A percentile compares a stretch with the other conserved stretches of the same genome.
Evolutionary conservation across 2,329 filamentous ascomycete genomes (phyloP).

Genomic region (Arachnopeziza araneosa): DNA sequence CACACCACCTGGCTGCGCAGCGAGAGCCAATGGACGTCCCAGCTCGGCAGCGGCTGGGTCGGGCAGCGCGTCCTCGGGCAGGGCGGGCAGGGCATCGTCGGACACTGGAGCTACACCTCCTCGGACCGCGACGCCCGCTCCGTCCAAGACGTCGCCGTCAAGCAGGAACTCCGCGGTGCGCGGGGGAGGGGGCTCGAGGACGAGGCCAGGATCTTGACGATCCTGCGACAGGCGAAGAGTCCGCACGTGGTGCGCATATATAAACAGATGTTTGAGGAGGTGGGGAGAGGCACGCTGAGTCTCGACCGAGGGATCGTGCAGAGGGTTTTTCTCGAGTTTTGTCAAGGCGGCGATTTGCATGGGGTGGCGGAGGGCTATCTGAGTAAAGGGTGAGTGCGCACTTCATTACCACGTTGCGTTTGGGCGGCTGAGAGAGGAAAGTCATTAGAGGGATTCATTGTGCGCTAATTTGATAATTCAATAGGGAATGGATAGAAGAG

Average conservation of each 20-base stretch:
- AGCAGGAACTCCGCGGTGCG: slow-evolving; percentile 2
- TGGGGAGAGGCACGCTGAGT: not conserved
- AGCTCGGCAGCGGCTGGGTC: slow-evolving; percentile 5
- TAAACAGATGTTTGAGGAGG: slow-evolving; percentile 9
- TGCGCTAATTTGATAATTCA: not conserved
- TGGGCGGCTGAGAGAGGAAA: too few relatives aligned
- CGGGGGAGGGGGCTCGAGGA: not conserved
- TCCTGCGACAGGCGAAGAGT: slow-evolving; percentile 1
- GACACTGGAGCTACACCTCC: slow-evolving; percentile 12
- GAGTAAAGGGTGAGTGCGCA: too few relatives aligned
- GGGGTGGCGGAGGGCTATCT: too few relatives aligned
- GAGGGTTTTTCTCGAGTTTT: slow-evolving; percentile 15
- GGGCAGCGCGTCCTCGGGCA: slow-evolving; percentile 3
- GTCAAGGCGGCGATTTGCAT: slow-evolving; percentile 5
- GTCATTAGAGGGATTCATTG: too few relatives aligned
- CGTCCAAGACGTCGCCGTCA: slow-evolving; percentile 12
- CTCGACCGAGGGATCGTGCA: slow-evolving; percentile 7
- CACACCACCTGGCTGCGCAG: not conserved
- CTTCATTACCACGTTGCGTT: too few relatives aligned
- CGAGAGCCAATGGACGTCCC: slow-evolving; percentile 1
- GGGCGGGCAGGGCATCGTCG: slow-evolving; percentile 11
- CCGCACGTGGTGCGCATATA: slow-evolving; percentile 12
- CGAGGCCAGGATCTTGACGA: not conserved
- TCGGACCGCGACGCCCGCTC: not conserved
- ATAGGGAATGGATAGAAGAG: not conserved